A percentile compares a stretch with the other conserved stretches of the same genome.
phyloP scores from a whole-genome alignment of 2,329 filamentous ascomycete species.

The Colletotrichum lindemuthianum region DNA sequence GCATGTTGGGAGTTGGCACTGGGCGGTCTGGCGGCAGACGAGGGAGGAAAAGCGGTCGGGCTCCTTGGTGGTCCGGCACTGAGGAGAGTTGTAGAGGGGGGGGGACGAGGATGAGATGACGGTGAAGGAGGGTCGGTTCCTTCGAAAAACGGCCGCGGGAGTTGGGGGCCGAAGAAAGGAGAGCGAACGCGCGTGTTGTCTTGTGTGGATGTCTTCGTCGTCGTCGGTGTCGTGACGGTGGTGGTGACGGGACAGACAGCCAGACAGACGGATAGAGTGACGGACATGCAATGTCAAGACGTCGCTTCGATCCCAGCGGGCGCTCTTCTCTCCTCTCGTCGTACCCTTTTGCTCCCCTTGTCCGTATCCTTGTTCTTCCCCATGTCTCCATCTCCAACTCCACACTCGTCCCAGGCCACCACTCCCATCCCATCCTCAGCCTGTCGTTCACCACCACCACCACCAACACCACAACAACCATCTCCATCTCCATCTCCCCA shows the following conservation, averaged over 20 bases:
- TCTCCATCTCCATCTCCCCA: neutral
- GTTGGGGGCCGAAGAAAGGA: neutral
- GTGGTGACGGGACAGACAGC: no score
- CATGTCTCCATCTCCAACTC: no score
- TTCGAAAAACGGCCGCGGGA: constrained; percentile 4
- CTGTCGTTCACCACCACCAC: neutral
- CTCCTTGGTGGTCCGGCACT: constrained; percentile 16
- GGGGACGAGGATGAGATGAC: constrained; percentile 2
- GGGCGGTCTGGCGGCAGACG: constrained; percentile 8
- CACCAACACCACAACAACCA: neutral
- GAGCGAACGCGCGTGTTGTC: neutral
- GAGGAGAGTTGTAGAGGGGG: neutral
- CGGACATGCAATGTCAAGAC: no score
- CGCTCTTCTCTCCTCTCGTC: no score
- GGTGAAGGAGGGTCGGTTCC: constrained; percentile 14
- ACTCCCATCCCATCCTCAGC: no score
- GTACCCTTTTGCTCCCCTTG: no score
- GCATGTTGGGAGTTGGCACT: constrained; percentile 4
- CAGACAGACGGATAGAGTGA: no score
- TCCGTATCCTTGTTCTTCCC: no score
- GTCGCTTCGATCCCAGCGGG: no score
- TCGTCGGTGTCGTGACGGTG: no score
- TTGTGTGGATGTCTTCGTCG: no score
- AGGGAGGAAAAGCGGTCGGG: constrained; percentile 1
- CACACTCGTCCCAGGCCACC: no score